phyloP scores from a whole-genome alignment of 352 stramenopile species.

The Pythium rishiriense region DNA sequence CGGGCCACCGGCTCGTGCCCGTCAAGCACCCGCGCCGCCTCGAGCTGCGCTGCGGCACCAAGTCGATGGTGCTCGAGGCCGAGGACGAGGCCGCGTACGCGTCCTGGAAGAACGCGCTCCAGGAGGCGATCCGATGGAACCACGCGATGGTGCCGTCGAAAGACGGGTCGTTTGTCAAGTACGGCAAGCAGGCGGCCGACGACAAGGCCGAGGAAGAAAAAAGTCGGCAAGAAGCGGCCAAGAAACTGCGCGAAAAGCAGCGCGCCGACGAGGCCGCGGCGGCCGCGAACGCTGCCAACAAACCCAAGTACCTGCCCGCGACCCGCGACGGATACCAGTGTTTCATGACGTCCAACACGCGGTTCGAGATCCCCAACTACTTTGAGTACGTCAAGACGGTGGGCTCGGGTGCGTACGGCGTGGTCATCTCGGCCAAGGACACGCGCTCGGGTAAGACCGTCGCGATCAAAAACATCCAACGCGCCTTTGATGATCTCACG shows the following conservation, averaged over 20 bases:
- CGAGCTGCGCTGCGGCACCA: conserved; percentile 70
- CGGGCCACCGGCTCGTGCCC: conserved; percentile 50
- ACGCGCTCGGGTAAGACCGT: conserved; percentile 41
- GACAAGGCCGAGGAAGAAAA: conserved; percentile 72
- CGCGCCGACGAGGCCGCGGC: conserved; percentile 62
- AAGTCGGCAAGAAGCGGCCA: conserved; percentile 66
- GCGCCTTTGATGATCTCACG: conserved; percentile 96
- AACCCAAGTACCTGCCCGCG: conserved; percentile 81
- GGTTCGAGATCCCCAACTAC: conserved; percentile 75
- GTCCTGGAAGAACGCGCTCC: conserved; percentile 66
- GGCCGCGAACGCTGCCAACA: conserved; percentile 66
- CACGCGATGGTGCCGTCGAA: conserved; percentile 84
- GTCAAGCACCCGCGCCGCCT: conserved; percentile 67
- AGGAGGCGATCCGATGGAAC: conserved; percentile 87
- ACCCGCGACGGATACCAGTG: conserved; percentile 68
- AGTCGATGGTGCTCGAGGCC: conserved; percentile 72
- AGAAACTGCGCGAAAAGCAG: conserved; percentile 77
- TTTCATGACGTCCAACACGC: conserved; percentile 85
- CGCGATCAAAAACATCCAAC: conserved; percentile 95
- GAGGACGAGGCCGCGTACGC: conserved; percentile 61
- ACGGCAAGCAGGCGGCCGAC: conserved; percentile 75
- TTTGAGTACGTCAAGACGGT: conserved; percentile 88
- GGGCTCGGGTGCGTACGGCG: conserved; percentile 89
- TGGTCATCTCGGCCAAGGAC: conserved; percentile 84
- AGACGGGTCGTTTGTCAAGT: conserved; percentile 77